Evolutionary conservation across 345 rosid species (phyloP).

Genomic region (Hibiscus syriacus): DNA sequence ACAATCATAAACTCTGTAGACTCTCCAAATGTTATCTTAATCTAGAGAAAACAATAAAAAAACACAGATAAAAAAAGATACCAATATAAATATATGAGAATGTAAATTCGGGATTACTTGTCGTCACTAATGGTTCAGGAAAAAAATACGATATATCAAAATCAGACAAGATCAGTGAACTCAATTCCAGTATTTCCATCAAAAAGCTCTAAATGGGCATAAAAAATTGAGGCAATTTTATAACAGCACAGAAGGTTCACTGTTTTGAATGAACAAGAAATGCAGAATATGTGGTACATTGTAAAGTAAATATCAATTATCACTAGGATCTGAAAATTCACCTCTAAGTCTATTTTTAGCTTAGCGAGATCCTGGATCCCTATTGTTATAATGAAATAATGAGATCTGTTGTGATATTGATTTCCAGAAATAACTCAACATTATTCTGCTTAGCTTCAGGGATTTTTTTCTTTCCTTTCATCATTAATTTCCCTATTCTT

Average conservation of each 20-base stretch:
- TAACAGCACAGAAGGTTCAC: neutral
- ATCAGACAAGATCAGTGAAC: neutral
- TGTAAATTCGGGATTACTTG: neutral
- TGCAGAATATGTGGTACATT: neutral
- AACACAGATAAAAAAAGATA: neutral
- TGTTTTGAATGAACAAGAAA: neutral
- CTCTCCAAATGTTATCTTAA: constrained; percentile 59
- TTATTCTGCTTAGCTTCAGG: neutral
- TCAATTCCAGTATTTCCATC: neutral
- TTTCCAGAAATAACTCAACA: neutral
- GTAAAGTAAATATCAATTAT: neutral
- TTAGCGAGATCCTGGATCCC: neutral
- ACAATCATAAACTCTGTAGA: constrained; percentile 51
- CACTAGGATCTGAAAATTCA: neutral
- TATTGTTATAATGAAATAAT: neutral
- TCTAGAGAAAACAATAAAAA: constrained; percentile 30
- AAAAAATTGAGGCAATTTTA: neutral
- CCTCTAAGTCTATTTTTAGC: neutral
- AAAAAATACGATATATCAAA: neutral
- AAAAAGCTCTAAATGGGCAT: neutral
- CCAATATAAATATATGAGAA: neutral
- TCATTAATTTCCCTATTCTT: neutral
- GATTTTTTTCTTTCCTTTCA: neutral
- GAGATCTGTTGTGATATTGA: neutral
- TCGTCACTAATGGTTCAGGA: neutral